These are phyloP conservation scores for Colletotrichum aenigma DNA, from an alignment of 2,329 filamentous ascomycete genomes.

Conservation along the genomic window DNA sequence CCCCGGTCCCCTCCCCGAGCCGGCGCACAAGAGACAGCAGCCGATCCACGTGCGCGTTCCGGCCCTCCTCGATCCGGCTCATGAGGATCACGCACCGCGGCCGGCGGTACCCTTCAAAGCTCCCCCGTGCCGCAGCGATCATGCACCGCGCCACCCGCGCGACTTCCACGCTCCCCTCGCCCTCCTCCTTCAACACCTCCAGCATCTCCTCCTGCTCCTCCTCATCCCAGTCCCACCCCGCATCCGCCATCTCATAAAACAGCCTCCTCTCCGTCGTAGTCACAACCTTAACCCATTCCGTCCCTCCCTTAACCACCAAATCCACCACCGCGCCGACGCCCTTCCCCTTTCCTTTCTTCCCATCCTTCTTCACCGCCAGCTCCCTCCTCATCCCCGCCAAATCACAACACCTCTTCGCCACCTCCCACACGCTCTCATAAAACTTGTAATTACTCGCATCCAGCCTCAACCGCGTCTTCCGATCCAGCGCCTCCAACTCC, in stretches of 20 bases:
- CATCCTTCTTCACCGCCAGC: not conserved
- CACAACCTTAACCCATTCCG: slow-evolving; percentile 20
- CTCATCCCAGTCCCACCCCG: slow-evolving; percentile 46
- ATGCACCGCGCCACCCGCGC: slow-evolving; percentile 35
- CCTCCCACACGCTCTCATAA: slow-evolving; percentile 19
- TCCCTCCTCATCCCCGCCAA: slow-evolving; percentile 15
- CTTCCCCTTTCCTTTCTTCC: not conserved
- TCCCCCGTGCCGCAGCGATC: slow-evolving; percentile 37
- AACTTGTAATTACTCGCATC: slow-evolving; percentile 22
- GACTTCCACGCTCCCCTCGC: slow-evolving; percentile 21
- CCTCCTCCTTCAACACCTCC: slow-evolving; percentile 21
- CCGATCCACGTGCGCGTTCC: slow-evolving; percentile 31
- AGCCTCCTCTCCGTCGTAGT: slow-evolving; percentile 28
- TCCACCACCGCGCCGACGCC: slow-evolving; percentile 10
- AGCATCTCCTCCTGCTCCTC: slow-evolving; percentile 35
- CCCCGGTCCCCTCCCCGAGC: slow-evolving; percentile 26
- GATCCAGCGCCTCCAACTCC: slow-evolving; percentile 1
- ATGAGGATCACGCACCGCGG: slow-evolving; percentile 40
- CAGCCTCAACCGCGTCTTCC: slow-evolving; percentile 1
- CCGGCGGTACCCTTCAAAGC: slow-evolving; percentile 38
- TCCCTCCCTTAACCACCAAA: slow-evolving; percentile 16
- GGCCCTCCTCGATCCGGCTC: slow-evolving; percentile 32
- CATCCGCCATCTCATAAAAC: slow-evolving; percentile 42
- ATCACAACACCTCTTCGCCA: slow-evolving; percentile 17
- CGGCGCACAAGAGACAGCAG: slow-evolving; percentile 34